Evolutionary conservation across 2,329 filamentous ascomycete genomes (phyloP), one percentile per base, ranked within the genome.

Genomic region (Alternaria burnsii): DNA sequence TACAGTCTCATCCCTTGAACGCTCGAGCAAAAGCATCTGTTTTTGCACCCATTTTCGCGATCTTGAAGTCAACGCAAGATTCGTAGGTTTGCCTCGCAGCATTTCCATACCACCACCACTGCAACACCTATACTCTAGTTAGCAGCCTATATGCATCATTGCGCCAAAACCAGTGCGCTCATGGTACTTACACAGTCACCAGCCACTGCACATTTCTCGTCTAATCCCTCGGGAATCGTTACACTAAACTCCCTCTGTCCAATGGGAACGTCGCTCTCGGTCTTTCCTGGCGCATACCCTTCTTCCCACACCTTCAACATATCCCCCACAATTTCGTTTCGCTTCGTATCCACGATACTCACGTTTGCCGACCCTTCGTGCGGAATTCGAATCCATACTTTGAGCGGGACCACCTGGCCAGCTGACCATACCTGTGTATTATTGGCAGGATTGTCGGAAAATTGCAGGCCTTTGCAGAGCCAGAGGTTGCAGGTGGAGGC

Each of bases 21-120:
- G 50, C 34, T 28, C 53, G 32, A 24, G 28, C 38, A 10, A 41
- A 36, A 28, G 51, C 32, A 11, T 46, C 51, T 14, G 38, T 36
- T 6, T 30, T 40, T 10, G 43, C 34, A 9, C 40, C 40, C 53
- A 56, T 63, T 48, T 61, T 61, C 28, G 48, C 42, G 24, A 82
- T 74, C 50, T 73, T 79, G 62, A 89, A 88, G 68, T 89, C 87
- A 41, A 88, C 79, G 71, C 87, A 89, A 53, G 83, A 83, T 76
- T 88, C 84, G 68, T 89, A 89, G 1, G 87, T 88, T 79, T 89
- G 87, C 59, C 82, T 70, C 47, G 85, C 83, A 56, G 76, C 78
- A 8, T 76, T 75, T 4, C 86, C 86, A 63, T 86, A 82, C 87
- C 87, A 89, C 74, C 83, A 88, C 86, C 87, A 88, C 75, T 89